phyloP scores from a whole-genome alignment of 805 yeast genomes.

The Teunomyces tritomae region DNA sequence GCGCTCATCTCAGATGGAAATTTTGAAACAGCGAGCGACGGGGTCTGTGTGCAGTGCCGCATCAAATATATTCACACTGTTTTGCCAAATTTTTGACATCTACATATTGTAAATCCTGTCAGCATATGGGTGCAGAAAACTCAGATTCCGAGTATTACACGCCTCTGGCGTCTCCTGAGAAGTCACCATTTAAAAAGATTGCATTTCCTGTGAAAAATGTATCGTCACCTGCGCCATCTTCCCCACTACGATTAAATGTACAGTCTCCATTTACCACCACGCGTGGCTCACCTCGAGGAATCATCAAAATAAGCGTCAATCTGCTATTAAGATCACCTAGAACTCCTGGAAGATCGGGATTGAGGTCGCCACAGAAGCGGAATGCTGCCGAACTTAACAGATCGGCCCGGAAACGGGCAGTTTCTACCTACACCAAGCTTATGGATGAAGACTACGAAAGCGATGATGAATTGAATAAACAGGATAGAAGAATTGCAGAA shows the following conservation, averaged over 20 bases:
- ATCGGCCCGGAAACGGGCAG: slow-evolving; percentile 51
- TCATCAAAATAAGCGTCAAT: slow-evolving; percentile 18
- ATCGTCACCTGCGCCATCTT: background rate
- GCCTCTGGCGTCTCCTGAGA: background rate
- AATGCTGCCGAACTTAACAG: slow-evolving; percentile 36
- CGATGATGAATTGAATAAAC: slow-evolving; percentile 32
- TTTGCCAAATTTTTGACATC: background rate
- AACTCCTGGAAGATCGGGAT: slow-evolving; percentile 46
- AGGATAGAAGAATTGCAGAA: slow-evolving; percentile 47
- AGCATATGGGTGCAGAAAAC: background rate
- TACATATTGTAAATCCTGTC: background rate
- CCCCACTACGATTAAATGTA: background rate
- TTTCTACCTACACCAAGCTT: slow-evolving; percentile 26
- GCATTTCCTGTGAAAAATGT: background rate
- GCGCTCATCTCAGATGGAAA: background rate
- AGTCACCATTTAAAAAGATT: background rate
- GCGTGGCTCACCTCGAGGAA: slow-evolving; percentile 30
- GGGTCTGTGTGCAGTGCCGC: slow-evolving; percentile 1
- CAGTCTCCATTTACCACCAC: slow-evolving; percentile 20
- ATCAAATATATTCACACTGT: background rate
- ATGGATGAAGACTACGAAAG: slow-evolving; percentile 36
- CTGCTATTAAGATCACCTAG: slow-evolving; percentile 21
- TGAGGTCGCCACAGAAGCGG: slow-evolving; percentile 44
- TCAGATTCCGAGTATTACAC: slow-evolving; percentile 1
- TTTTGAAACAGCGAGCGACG: background rate